Conservation (phyloP, 352 stramenopile genomes). For the Pythium chondricola region DNA sequence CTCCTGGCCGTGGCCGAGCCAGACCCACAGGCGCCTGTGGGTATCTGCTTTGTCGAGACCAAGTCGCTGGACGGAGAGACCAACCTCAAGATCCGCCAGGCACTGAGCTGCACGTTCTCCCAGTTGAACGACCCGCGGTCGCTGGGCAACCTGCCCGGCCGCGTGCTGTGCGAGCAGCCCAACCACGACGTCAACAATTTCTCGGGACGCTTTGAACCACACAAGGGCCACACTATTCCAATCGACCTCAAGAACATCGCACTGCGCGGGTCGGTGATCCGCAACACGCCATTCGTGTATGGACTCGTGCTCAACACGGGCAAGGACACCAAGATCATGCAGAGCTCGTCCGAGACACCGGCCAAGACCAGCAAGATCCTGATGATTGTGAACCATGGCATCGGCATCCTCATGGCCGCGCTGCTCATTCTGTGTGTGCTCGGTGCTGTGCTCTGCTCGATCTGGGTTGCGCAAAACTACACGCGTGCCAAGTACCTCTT, state of each 20-base stretch:
- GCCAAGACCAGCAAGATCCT: slow-evolving; percentile 81
- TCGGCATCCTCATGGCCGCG: slow-evolving; percentile 70
- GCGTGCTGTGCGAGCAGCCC: slow-evolving; percentile 68
- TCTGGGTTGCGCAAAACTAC: slow-evolving; percentile 60
- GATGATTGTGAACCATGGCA: slow-evolving; percentile 75
- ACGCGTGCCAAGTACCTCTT: slow-evolving; percentile 61
- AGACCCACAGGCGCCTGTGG: slow-evolving; percentile 47
- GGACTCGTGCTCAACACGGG: slow-evolving; percentile 81
- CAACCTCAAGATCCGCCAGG: slow-evolving; percentile 83
- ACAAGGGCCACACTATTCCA: slow-evolving; percentile 71
- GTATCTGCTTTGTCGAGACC: slow-evolving; percentile 85
- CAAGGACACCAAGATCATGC: slow-evolving; percentile 86
- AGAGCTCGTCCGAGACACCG: slow-evolving; percentile 62
- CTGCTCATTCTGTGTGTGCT: slow-evolving; percentile 64
- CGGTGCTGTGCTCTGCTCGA: slow-evolving; percentile 56
- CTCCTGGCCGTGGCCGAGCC: slow-evolving; percentile 68
- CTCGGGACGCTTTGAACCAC: slow-evolving; percentile 63
- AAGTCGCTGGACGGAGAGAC: slow-evolving; percentile 86
- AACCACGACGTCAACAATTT: slow-evolving; percentile 89
- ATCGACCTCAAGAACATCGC: slow-evolving; percentile 84
- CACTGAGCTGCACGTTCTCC: slow-evolving; percentile 75
- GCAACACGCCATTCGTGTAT: slow-evolving; percentile 76
- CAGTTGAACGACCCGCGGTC: slow-evolving; percentile 66
- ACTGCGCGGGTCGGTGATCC: slow-evolving; percentile 76
- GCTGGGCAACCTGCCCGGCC: slow-evolving; percentile 56